Evolutionary conservation across 179 eudicot species (phyloP).

Genomic region (Beta corolliflora): DNA sequence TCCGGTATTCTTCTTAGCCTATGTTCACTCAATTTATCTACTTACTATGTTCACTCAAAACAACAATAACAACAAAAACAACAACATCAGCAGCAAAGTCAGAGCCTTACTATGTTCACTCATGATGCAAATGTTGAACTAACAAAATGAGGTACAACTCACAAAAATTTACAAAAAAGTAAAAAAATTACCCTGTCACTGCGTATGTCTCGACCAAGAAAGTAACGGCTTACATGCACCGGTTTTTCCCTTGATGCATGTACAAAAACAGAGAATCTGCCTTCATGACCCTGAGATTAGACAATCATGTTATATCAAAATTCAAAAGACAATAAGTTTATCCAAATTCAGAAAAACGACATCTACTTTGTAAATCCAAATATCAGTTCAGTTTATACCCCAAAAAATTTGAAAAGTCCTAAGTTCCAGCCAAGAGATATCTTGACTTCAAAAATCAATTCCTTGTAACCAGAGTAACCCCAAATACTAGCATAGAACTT

Average conservation of each 20-base stretch:
- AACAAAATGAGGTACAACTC: constrained; percentile 1
- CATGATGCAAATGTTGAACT: neutral
- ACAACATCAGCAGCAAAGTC: too few species aligned
- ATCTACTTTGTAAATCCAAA: neutral
- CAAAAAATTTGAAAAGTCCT: neutral
- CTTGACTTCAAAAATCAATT: neutral
- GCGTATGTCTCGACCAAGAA: constrained; percentile 47
- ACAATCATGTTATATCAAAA: constrained; percentile 8
- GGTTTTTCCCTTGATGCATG: constrained; percentile 53
- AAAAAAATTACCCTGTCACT: constrained; percentile 43
- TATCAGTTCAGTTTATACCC: neutral
- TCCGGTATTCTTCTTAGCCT: neutral
- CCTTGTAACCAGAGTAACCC: neutral
- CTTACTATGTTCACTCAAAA: too few species aligned
- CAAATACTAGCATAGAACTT: neutral
- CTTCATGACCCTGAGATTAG: constrained; percentile 49
- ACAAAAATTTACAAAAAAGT: neutral
- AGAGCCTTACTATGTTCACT: too few species aligned
- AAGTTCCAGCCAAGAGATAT: neutral
- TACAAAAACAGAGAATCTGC: constrained; percentile 48
- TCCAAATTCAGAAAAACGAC: neutral
- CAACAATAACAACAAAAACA: too few species aligned
- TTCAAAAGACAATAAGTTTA: neutral
- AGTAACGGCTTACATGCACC: constrained; percentile 45
- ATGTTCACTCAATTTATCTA: neutral